phyloP scores from a whole-genome alignment of 2,329 filamentous ascomycete species.

The Epichloe scottii region DNA sequence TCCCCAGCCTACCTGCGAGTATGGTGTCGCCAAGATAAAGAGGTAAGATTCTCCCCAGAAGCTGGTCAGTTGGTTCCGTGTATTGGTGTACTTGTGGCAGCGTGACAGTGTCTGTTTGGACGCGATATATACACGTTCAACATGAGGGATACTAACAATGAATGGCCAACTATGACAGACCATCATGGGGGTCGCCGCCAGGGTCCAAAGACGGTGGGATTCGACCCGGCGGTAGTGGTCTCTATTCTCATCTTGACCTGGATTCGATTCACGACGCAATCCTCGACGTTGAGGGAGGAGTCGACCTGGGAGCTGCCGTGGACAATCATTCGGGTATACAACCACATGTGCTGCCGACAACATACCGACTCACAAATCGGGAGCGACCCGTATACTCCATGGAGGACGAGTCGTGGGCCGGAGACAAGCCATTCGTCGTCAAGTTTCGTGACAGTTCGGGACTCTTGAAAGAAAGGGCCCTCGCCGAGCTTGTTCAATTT shows the following conservation, averaged over 20 bases:
- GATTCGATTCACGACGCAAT: slow-evolving; percentile 22
- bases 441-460: slow-evolving; percentile 15
- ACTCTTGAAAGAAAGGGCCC: slow-evolving; percentile 13
- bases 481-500: slow-evolving; percentile 16
- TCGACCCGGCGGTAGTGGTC: slow-evolving; percentile 8
- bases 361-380: slow-evolving; percentile 1
- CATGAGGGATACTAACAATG: not conserved
- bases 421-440: slow-evolving; percentile 13
- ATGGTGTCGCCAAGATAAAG: slow-evolving; percentile 18
- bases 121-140: too few species aligned
- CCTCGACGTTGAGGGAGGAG: slow-evolving; percentile 17
- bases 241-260: slow-evolving; percentile 26
- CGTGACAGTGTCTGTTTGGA: too few species aligned
- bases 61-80: not conserved
- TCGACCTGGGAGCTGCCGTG: slow-evolving; percentile 4
- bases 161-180: not conserved
- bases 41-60: slow-evolving; percentile 8
- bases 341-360: slow-evolving; percentile 1
- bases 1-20: slow-evolving; percentile 38
- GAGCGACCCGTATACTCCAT: slow-evolving; percentile 6
- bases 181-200: slow-evolving; percentile 2
- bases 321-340: slow-evolving; percentile 5
- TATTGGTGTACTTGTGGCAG: too few species aligned
- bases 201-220: slow-evolving; percentile 9
- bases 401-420: slow-evolving; percentile 5